phyloP scores from a whole-genome alignment of 257 asterid genomes.

The Penstemon barbatus region DNA sequence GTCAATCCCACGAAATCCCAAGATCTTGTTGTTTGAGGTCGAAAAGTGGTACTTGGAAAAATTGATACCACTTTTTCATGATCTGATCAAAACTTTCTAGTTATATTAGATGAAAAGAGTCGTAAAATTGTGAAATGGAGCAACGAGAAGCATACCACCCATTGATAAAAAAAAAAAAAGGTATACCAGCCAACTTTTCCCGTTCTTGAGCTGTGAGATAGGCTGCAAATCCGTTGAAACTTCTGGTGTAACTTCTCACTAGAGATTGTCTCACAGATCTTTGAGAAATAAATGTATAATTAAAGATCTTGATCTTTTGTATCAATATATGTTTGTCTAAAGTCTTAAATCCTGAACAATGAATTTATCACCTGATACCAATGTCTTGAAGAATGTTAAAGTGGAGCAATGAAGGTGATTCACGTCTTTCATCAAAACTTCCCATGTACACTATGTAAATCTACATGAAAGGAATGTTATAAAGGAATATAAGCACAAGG shows the following conservation, averaged over 20 bases:
- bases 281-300: background rate
- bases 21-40: conserved; percentile 45
- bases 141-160: background rate
- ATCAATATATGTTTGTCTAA: background rate
- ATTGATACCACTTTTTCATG: conserved; percentile 31
- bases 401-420: conserved; percentile 23
- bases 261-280: conserved; percentile 23
- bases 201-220: conserved; percentile 36
- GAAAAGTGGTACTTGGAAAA: conserved; percentile 32
- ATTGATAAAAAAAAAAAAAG: background rate
- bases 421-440: conserved; percentile 1
- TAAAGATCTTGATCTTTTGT: background rate
- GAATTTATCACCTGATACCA: conserved; percentile 28
- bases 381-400: conserved; percentile 32
- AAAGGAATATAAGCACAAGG: too few relatives aligned
- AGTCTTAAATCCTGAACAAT: background rate
- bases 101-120: background rate
- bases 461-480: conserved; percentile 10
- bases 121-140: background rate
- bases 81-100: conserved; percentile 19
- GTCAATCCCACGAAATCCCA: conserved; percentile 48
- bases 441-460: conserved; percentile 41
- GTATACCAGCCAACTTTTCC: conserved; percentile 34
- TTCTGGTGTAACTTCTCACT: conserved; percentile 39
- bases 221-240: conserved; percentile 46